Evolutionary conservation across 179 eudicot genomes (phyloP).

Genomic region (Nepenthes alata): DNA sequence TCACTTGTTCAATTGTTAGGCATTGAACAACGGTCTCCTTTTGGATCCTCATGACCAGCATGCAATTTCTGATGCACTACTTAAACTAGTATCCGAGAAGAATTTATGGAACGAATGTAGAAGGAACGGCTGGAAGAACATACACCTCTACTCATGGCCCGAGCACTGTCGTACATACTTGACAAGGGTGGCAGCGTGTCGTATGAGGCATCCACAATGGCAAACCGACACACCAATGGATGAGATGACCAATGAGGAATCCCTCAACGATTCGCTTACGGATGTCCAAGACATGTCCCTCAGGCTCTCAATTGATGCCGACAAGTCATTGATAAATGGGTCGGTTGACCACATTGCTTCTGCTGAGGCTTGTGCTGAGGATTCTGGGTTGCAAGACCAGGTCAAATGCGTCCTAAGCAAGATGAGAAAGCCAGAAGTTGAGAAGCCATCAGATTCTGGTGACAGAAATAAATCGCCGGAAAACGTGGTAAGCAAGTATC

Average conservation of each 20-base stretch:
- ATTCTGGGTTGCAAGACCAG: slow-evolving; percentile 42
- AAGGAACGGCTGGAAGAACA: slow-evolving; percentile 57
- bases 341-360: slow-evolving; percentile 14
- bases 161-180: slow-evolving; percentile 69
- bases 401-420: slow-evolving; percentile 46
- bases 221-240: slow-evolving; percentile 56
- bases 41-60: slow-evolving; percentile 69
- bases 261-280: slow-evolving; percentile 49
- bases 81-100: slow-evolving; percentile 63
- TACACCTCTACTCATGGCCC: slow-evolving; percentile 73
- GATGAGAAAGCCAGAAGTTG: slow-evolving; percentile 35
- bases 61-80: slow-evolving; percentile 50
- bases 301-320: slow-evolving; percentile 59
- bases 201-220: slow-evolving; percentile 76
- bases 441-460: slow-evolving; percentile 9
- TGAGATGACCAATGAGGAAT: slow-evolving; percentile 32
- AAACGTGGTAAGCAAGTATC: slow-evolving; percentile 33
- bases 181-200: slow-evolving; percentile 61
- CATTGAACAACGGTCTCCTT: slow-evolving; percentile 62
- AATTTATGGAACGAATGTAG: slow-evolving; percentile 58
- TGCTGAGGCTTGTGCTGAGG: slow-evolving; percentile 6
- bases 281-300: slow-evolving; percentile 68
- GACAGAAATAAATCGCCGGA: slow-evolving; percentile 14
- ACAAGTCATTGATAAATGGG: slow-evolving; percentile 35
- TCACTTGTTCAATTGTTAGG: slow-evolving; percentile 16